phyloP scores from a whole-genome alignment of 2,329 filamentous ascomycete species.

The Aspergillus luchuensis region DNA sequence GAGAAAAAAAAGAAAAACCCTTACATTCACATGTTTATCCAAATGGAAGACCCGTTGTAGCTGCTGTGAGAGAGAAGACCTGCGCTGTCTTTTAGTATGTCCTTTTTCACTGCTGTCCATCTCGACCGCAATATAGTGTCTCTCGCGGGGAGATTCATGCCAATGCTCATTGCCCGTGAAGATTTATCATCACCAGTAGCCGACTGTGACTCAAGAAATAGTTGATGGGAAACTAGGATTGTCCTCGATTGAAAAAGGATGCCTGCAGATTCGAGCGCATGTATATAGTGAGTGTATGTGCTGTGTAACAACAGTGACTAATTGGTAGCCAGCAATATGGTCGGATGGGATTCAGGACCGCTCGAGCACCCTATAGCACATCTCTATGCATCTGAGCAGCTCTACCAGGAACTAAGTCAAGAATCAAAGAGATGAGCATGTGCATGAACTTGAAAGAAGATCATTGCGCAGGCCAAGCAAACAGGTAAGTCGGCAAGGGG shows the following conservation, averaged over 20 bases:
- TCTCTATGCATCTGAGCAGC: neutral
- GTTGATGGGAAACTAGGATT: too few relatives aligned
- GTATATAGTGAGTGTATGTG: neutral
- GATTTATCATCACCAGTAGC: neutral
- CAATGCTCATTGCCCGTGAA: neutral
- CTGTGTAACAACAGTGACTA: neutral
- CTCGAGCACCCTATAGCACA: neutral
- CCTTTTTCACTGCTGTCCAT: constrained; percentile 13
- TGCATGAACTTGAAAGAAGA: neutral
- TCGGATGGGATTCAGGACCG: neutral
- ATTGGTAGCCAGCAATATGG: neutral
- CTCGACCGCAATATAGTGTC: neutral
- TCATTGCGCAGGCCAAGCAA: neutral
- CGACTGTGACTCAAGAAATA: too few relatives aligned
- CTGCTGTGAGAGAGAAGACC: constrained; percentile 26
- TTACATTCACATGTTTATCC: constrained; percentile 22
- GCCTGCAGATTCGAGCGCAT: too few relatives aligned
- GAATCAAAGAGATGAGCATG: neutral
- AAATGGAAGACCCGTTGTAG: constrained; percentile 26
- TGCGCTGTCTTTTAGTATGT: constrained; percentile 18
- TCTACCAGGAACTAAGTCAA: neutral
- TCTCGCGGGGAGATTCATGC: neutral
- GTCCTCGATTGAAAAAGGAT: too few relatives aligned
- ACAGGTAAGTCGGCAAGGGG: neutral
- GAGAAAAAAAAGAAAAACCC: neutral